Evolutionary conservation across 345 rosid genomes (phyloP).

Genomic region (Geranium brycei): DNA sequence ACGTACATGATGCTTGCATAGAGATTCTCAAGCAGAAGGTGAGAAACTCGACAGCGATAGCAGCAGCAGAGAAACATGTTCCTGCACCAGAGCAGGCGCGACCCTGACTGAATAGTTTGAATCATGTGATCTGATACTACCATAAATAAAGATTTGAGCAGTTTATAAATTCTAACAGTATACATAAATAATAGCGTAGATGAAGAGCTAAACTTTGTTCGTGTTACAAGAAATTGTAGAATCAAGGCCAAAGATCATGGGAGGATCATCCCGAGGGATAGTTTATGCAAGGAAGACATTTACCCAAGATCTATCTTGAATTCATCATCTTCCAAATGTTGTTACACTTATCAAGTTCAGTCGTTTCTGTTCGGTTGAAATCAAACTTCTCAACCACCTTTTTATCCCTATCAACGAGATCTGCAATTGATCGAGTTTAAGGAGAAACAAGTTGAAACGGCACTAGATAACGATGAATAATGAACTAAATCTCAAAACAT

Average conservation of each 20-base stretch:
- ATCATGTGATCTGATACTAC: not conserved
- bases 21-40: not conserved
- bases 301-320: not conserved
- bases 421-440: constrained; percentile 31
- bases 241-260: no score
- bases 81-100: not conserved
- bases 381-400: constrained; percentile 41
- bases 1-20: constrained; percentile 10
- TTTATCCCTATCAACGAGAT: constrained; percentile 46
- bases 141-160: not conserved
- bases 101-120: no score
- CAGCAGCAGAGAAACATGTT: not conserved
- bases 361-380: constrained; percentile 26
- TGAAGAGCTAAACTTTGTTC: no score
- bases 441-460: constrained; percentile 15
- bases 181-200: no score
- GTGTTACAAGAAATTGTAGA: no score
- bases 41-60: not conserved
- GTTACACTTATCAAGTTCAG: constrained; percentile 37
- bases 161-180: not conserved
- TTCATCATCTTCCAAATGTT: constrained; percentile 56
- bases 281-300: not conserved
- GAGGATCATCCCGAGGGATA: not conserved
- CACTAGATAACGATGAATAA: not conserved
- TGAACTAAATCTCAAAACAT: not conserved